These are phyloP conservation scores for Tricholoma flavovirens DNA, from an alignment of 768 basidiomycete species.

Conservation along the genomic window DNA sequence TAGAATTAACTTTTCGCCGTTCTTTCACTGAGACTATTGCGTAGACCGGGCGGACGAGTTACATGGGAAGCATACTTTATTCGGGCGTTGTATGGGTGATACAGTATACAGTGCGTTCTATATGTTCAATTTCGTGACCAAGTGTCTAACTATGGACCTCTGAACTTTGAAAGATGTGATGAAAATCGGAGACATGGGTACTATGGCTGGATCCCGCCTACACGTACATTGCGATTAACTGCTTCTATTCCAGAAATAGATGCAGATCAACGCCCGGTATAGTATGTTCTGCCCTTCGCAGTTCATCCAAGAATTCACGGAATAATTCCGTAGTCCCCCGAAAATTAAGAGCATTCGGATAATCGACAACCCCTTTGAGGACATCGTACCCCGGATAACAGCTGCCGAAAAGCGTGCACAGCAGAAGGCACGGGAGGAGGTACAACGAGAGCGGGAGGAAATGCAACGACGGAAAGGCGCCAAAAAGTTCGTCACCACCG, in stretches of 20 bases:
- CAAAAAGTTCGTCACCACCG: constrained; percentile 65
- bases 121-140: neutral
- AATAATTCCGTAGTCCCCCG: constrained; percentile 57
- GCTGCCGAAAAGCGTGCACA: constrained; percentile 87
- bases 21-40: neutral
- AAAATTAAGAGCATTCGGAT: constrained; percentile 84
- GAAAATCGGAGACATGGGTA: constrained; percentile 89
- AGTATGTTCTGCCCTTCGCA: constrained; percentile 41
- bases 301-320: neutral
- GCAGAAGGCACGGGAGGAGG: constrained; percentile 71
- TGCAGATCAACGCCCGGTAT: constrained; percentile 69
- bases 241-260: constrained; percentile 52
- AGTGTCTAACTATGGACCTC: neutral
- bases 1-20: neutral
- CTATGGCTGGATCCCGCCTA: constrained; percentile 15
- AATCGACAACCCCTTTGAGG: constrained; percentile 89
- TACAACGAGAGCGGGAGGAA: constrained; percentile 75
- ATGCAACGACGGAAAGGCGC: constrained; percentile 65
- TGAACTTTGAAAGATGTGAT: constrained; percentile 81
- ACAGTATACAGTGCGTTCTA: constrained; percentile 75
- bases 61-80: constrained; percentile 91
- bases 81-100: constrained; percentile 85
- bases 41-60: constrained; percentile 87
- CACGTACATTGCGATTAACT: constrained; percentile 3
- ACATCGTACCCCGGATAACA: constrained; percentile 94